These are phyloP conservation scores for Xylaria intraflava DNA, from an alignment of 495 filamentous ascomycete genomes.

Conservation along the genomic window DNA sequence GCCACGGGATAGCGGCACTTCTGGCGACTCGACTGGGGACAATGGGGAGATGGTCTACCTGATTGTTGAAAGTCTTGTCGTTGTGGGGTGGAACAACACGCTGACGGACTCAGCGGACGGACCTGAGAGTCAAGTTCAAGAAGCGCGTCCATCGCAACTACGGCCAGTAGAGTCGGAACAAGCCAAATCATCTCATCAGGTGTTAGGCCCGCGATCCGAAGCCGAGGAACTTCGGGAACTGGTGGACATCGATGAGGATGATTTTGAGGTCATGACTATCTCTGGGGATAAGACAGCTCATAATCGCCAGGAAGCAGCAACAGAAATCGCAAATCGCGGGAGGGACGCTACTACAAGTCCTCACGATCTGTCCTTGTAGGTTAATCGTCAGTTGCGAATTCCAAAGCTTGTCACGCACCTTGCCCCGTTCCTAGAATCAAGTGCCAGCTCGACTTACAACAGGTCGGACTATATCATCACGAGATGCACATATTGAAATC, in stretches of 20 bases:
- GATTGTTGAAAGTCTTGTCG: constrained; percentile 33
- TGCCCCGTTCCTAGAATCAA: constrained; percentile 36
- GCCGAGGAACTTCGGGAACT: constrained; percentile 2
- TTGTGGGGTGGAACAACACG: constrained; percentile 34
- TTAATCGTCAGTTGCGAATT: constrained; percentile 21
- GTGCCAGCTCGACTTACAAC: no score
- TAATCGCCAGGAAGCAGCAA: constrained; percentile 15
- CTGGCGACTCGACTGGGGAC: not conserved
- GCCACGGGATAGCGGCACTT: not conserved
- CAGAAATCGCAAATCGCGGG: constrained; percentile 4
- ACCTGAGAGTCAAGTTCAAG: not conserved
- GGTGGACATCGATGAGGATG: constrained; percentile 21
- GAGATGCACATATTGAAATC: no score
- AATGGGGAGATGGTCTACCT: constrained; percentile 28
- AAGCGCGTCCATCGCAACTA: not conserved
- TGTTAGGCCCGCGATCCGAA: not conserved
- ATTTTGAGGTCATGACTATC: constrained; percentile 25
- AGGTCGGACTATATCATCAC: no score
- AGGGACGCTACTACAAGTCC: not conserved
- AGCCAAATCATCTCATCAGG: not conserved
- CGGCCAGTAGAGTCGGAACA: not conserved
- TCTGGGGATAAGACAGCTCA: constrained; percentile 12
- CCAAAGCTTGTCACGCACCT: constrained; percentile 38
- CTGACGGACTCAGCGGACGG: constrained; percentile 20
- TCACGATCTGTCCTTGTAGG: constrained; percentile 18